Percentiles rank a stretch among this genome's conserved stretches.
phyloP scores from a whole-genome alignment of 2,329 filamentous ascomycete genomes.

The Byssothecium circinans region DNA sequence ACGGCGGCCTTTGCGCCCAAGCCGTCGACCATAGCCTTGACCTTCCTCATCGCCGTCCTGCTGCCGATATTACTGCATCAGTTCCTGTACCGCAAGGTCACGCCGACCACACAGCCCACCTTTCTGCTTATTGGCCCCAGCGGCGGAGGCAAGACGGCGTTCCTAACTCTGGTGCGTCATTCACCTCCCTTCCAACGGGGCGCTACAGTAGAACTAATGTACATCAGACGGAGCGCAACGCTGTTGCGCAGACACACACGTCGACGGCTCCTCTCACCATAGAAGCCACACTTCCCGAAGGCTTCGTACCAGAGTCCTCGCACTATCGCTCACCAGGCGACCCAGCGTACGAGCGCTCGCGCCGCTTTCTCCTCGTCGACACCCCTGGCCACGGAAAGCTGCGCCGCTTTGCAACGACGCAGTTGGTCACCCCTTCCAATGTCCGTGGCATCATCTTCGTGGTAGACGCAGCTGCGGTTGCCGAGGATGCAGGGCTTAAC shows the following conservation, averaged over 20 bases:
- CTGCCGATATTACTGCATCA: slow-evolving; percentile 78
- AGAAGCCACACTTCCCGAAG: slow-evolving; percentile 60
- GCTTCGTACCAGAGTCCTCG: slow-evolving; percentile 60
- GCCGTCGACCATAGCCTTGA: slow-evolving; percentile 62
- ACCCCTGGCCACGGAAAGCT: slow-evolving; percentile 96
- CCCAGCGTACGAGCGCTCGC: slow-evolving; percentile 55
- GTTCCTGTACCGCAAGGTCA: slow-evolving; percentile 67
- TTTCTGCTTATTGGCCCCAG: slow-evolving; percentile 81
- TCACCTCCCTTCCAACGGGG: background rate
- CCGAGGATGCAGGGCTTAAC: slow-evolving; percentile 56
- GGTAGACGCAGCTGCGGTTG: slow-evolving; percentile 71
- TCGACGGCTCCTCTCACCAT: slow-evolving; percentile 52
- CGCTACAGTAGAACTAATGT: background rate
- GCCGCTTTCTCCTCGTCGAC: slow-evolving; percentile 78
- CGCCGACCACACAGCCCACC: slow-evolving; percentile 70
- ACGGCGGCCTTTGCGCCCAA: slow-evolving; percentile 51
- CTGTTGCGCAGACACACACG: slow-evolving; percentile 56
- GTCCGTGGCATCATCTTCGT: slow-evolving; percentile 80
- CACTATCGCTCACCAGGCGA: slow-evolving; percentile 69
- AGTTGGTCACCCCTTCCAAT: slow-evolving; percentile 50
- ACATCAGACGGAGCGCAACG: slow-evolving; percentile 60
- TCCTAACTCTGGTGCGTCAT: slow-evolving; percentile 70
- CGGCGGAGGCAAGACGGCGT: slow-evolving; percentile 82
- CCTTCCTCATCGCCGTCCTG: slow-evolving; percentile 69
- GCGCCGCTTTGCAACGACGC: slow-evolving; percentile 66